Conservation (phyloP, 2,329 filamentous ascomycete genomes). For the Talaromyces piceae region DNA sequence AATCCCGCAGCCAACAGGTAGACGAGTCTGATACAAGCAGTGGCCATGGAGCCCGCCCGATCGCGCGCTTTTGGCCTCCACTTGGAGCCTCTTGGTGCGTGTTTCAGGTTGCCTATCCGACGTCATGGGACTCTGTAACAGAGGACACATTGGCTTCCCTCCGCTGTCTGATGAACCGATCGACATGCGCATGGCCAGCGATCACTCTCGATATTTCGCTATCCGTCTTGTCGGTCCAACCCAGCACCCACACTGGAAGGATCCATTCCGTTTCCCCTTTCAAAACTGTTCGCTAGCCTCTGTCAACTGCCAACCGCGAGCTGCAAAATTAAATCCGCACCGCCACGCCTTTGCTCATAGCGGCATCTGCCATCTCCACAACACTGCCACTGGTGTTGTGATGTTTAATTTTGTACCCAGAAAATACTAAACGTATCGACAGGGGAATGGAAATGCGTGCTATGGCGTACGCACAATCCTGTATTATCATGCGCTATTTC, state of each 20-base stretch:
- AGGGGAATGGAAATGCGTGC: no score
- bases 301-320: not conserved
- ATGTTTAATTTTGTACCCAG: not conserved
- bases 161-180: not conserved
- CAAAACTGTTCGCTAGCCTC: not conserved
- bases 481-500: no score
- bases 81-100: not conserved
- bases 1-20: no score
- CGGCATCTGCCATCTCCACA: not conserved
- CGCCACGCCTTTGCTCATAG: not conserved
- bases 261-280: not conserved
- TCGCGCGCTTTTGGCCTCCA: not conserved
- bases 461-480: no score
- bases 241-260: not conserved
- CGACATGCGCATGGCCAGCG: not conserved
- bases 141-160: not conserved
- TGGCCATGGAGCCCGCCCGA: not conserved
- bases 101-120: not conserved
- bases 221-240: not conserved
- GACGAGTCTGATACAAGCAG: not conserved
- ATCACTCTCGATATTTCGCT: not conserved
- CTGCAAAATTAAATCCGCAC: not conserved
- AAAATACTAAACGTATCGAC: not conserved
- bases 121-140: not conserved
- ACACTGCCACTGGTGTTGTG: not conserved